phyloP scores from a whole-genome alignment of 2,329 filamentous ascomycete species.

The Pyrenophora tritici-repentis region DNA sequence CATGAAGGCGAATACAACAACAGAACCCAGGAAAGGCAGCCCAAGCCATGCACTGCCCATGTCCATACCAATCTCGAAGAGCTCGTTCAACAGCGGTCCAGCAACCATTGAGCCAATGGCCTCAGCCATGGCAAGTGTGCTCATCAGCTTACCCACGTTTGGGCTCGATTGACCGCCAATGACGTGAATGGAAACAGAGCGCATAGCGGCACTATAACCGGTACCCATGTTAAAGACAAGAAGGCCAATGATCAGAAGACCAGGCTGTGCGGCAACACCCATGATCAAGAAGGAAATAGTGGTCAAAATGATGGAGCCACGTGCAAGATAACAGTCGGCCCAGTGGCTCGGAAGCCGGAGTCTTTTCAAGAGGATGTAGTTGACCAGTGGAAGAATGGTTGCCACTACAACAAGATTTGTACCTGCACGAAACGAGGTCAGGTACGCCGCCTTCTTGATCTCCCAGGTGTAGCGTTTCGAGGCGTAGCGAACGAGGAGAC shows the following conservation, averaged over 20 bases:
- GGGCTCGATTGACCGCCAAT: constrained; percentile 51
- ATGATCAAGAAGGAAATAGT: constrained; percentile 53
- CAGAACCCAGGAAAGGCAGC: constrained; percentile 48
- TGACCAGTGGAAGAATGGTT: constrained; percentile 52
- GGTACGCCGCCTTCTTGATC: constrained; percentile 48
- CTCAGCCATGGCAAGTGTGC: constrained; percentile 56
- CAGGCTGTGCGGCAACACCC: constrained; percentile 51
- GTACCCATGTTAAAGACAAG: constrained; percentile 56
- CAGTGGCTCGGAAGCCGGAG: constrained; percentile 45
- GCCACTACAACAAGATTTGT: constrained; percentile 56
- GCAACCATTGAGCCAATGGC: constrained; percentile 55
- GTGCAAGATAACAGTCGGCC: constrained; percentile 55
- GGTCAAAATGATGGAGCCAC: constrained; percentile 52
- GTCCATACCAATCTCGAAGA: constrained; percentile 55
- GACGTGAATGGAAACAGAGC: constrained; percentile 55
- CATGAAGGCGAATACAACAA: constrained; percentile 31
- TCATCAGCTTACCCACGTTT: constrained; percentile 55
- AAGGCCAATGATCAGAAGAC: constrained; percentile 51
- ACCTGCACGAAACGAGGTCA: constrained; percentile 54
- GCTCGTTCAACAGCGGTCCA: constrained; percentile 52
- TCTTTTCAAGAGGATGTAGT: constrained; percentile 45
- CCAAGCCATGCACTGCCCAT: constrained; percentile 55
- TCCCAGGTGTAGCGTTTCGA: constrained; percentile 58
- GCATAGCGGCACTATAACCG: constrained; percentile 54
- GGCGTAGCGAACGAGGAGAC: constrained; percentile 57